Base-by-base conservation (phyloP, 2,329 filamentous ascomycete genomes). In the Diaporthe vaccinii region DNA sequence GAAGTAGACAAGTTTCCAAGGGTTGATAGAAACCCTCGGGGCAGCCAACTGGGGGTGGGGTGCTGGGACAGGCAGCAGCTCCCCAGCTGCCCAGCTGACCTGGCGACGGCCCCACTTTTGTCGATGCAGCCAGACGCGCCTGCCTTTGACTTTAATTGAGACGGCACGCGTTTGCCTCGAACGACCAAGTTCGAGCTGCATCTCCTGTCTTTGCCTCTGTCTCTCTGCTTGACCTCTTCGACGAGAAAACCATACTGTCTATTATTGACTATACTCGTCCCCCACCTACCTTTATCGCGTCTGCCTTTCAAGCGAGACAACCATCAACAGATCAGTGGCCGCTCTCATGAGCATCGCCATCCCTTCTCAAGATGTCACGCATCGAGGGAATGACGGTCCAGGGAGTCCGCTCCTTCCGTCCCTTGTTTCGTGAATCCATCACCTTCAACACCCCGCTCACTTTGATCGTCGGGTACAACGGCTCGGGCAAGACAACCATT, bases 401-500 rank as follows among this genome's bases (percentile, higher is more conserved):
- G 82, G 96, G 95, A 78, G 85, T 91, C 79, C 95, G 96, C 79
- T 98, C 96, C 74, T 98, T 98, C 83, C 94, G 93, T 84, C 93
- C 94, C 78, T 88, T 89, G 58, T 87, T 89, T 76, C 90, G 90
- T 78, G 94, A 98, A 85, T 93, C 91, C 51, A 98, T 98, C 39
- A 79, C 78, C 31, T 98, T 99, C 83, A 92, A 95, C 78, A 93
- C 94, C 0, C 97, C 97, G 36, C 89, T 99, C 74, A 99, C 97
- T 17, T 90, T 99, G 77, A 99, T 99, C 79, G 97, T 99, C 75
- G 97, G 97, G 75, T 95, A 95, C 85, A 99, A 99, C 86, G 97
- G 97, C 73, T 98, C 96, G 1, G 97, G 97, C 77, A 99, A 99
- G 87, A 99, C 97, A 14, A 98, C 97, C 75, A 98, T 99, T 82